Percentiles rank a stretch among this genome's conserved stretches.
These are phyloP conservation scores for Aspergillus hortae DNA, from an alignment of 2,329 filamentous ascomycete species.

Conservation along the genomic window DNA sequence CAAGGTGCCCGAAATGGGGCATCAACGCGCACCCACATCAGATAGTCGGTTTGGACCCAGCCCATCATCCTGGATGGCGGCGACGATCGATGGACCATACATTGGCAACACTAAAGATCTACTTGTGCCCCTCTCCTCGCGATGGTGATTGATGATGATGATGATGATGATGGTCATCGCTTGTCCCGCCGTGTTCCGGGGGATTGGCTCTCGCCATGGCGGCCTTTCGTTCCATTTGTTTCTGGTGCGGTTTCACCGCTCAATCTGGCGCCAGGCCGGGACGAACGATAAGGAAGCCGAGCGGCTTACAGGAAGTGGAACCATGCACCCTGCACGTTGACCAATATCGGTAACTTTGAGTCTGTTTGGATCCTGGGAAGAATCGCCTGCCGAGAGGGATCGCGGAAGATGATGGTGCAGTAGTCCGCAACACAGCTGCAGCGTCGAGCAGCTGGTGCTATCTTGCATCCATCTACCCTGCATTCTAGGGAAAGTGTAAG, in stretches of 20 bases:
- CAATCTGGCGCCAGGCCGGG: conserved; percentile 13
- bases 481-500: conserved; percentile 8
- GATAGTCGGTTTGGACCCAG: conserved; percentile 9
- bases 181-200: conserved; percentile 21
- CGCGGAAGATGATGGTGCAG: conserved; percentile 17
- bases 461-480: conserved; percentile 19
- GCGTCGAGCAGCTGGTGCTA: conserved; percentile 17
- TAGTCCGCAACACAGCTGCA: conserved; percentile 17
- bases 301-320: conserved; percentile 15
- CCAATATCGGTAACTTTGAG: conserved; percentile 18
- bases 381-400: conserved; percentile 11
- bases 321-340: conserved; percentile 20
- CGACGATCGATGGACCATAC: conserved; percentile 1
- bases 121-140: not conserved
- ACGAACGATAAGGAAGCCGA: conserved; percentile 22
- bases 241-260: conserved; percentile 24
- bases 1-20: conserved; percentile 15
- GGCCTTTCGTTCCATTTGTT: conserved; percentile 12
- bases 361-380: conserved; percentile 13
- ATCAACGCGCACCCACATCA: conserved; percentile 10
- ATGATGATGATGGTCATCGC: not conserved
- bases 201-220: conserved; percentile 16
- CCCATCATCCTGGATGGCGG: not conserved
- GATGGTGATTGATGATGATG: not conserved
- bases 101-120: conserved; percentile 3